Evolutionary conservation across 1,284 basidiomycete species (phyloP), one percentile per base, ranked within the genome.

Genomic region (Omphalotus olearius): DNA sequence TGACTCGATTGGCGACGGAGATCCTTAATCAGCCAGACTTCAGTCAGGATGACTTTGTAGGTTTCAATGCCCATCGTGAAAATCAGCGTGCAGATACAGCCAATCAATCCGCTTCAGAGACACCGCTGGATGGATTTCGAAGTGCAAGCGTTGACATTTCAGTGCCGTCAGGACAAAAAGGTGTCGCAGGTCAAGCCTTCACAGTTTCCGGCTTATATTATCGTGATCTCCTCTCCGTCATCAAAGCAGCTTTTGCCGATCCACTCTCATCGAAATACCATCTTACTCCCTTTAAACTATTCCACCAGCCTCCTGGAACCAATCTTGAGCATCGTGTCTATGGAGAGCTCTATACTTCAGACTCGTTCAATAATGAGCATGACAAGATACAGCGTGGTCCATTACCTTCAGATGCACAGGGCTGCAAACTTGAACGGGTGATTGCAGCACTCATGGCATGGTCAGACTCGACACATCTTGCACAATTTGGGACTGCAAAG

Each of bases 401-500:
- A 17, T 3, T 16, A 1, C 33, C 45, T 14, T 33, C 50, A 9
- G 45, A 52, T 2, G n/a, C 45, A 26, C 41, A 41, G 3, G 41
- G 20, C 35, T 55, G 54, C 41, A 55, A 51, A 26, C 38, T n/a
- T 14, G 53, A 57, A 37, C 43, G 25, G 6, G 54, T 63, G 2
- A 45, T 70, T 1, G 57, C 55, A 1, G 61, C 59, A 0, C 50
- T 69, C n/a, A 66, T 67, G 62, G 43, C 63, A 3, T 68, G 64
- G 60, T 71, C 68, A 0, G 64, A 71, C 47, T 57, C 60, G 0
- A 70, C 65, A 1, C 64, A 67, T 39, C 56, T 70, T 2, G 56
- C 66, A 2, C 58, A 61, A 7, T 70, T 70, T 45, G 63, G 69
- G 0, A 61, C 56, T 14, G 62, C 67, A 0, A 55, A 56, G 0